phyloP scores from a whole-genome alignment of 352 stramenopile species.

The Pythium phragmitis region DNA sequence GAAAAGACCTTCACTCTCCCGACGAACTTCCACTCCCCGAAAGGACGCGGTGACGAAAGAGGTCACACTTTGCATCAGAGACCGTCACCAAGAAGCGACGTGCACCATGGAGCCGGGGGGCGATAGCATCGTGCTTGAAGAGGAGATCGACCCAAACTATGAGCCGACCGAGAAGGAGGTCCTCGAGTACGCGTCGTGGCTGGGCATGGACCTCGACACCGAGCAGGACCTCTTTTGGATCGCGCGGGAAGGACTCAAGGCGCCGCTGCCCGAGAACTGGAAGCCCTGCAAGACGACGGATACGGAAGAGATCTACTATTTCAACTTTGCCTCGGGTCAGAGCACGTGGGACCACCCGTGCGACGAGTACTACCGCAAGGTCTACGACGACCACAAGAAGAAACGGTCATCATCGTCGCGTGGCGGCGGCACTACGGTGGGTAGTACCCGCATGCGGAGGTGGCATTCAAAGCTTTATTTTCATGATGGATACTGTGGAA shows the following conservation, averaged over 20 bases:
- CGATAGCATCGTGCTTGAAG: slow-evolving; percentile 91
- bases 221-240: slow-evolving; percentile 95
- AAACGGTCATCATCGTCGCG: slow-evolving; percentile 30
- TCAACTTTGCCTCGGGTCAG: slow-evolving; percentile 92
- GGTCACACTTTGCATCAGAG: neutral
- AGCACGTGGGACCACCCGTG: slow-evolving; percentile 95
- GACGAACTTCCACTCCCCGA: neutral
- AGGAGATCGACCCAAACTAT: slow-evolving; percentile 96
- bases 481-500: neutral
- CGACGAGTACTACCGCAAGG: slow-evolving; percentile 92
- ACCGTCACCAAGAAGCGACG: neutral
- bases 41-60: slow-evolving; percentile 11
- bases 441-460: neutral
- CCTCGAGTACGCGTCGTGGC: slow-evolving; percentile 93
- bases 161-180: slow-evolving; percentile 90
- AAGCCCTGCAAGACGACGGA: slow-evolving; percentile 95
- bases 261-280: slow-evolving; percentile 93
- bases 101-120: slow-evolving; percentile 44
- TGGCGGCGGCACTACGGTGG: neutral
- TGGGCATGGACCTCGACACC: slow-evolving; percentile 93
- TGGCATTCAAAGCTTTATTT: neutral
- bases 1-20: slow-evolving; percentile 1
- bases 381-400: slow-evolving; percentile 94
- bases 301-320: slow-evolving; percentile 97
- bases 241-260: slow-evolving; percentile 92